phyloP scores from a whole-genome alignment of 768 basidiomycete genomes.

The Hericium rajendrae region DNA sequence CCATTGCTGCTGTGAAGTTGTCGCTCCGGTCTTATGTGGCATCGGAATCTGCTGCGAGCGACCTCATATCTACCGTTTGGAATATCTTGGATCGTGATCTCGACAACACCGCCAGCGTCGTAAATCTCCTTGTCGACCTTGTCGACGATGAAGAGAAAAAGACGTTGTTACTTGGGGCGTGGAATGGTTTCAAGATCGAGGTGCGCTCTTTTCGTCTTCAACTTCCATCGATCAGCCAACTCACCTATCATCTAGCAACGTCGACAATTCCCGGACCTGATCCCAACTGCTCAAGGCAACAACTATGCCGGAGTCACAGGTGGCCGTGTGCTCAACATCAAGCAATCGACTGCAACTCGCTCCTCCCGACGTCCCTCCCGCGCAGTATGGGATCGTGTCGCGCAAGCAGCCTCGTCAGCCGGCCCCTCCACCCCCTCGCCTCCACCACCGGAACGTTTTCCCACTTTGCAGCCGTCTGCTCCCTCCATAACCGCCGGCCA shows the following conservation, averaged over 20 bases:
- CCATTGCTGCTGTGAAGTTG: conserved; percentile 55
- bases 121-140: conserved; percentile 66
- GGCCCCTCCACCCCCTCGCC: conserved; percentile 22
- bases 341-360: conserved; percentile 57
- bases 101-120: conserved; percentile 66
- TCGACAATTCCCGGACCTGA: conserved; percentile 74
- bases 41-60: conserved; percentile 71
- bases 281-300: conserved; percentile 44
- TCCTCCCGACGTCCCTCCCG: conserved; percentile 49
- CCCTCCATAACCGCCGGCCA: conserved; percentile 25
- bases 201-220: conserved; percentile 26
- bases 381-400: conserved; percentile 81
- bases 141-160: conserved; percentile 84
- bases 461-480: conserved; percentile 17
- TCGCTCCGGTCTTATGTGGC: conserved; percentile 71
- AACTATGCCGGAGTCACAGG: conserved; percentile 74
- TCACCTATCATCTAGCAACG: conserved; percentile 46
- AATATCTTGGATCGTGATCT: conserved; percentile 57
- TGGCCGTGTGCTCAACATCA: conserved; percentile 78
- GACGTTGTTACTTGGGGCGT: conserved; percentile 57
- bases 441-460: conserved; percentile 19
- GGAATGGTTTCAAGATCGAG: conserved; percentile 82
- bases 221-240: background rate
- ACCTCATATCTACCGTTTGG: conserved; percentile 86
- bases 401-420: conserved; percentile 56